These are phyloP conservation scores for Penicillium oxalicum DNA, from an alignment of 2,329 filamentous ascomycete species.

Conservation along the genomic window DNA sequence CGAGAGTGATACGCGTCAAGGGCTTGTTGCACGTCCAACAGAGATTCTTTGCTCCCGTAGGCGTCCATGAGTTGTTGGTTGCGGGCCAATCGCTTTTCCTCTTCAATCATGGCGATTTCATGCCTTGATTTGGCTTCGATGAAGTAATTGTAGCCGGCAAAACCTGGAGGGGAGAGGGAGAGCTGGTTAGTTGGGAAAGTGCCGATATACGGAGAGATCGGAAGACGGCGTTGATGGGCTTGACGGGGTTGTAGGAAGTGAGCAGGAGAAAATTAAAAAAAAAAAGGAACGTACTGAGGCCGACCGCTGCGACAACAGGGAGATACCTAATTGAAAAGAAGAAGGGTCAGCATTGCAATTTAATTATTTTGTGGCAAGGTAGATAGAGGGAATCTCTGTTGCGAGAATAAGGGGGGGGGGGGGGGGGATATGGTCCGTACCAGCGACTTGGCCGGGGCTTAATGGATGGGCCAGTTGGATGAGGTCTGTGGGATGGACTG, in stretches of 20 bases:
- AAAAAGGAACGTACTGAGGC: conserved; percentile 12
- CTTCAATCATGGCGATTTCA: conserved; percentile 16
- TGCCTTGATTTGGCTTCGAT: conserved; percentile 9
- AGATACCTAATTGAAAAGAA: conserved; percentile 10
- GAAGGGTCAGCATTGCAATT: too few species aligned
- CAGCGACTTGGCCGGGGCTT: conserved; percentile 15
- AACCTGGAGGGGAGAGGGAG: conserved; percentile 10
- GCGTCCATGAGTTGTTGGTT: conserved; percentile 42
- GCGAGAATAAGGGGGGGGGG: neutral
- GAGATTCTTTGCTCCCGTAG: conserved; percentile 41
- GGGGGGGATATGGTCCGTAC: conserved; percentile 9
- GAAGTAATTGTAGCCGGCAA: conserved; percentile 23
- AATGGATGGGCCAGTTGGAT: conserved; percentile 7
- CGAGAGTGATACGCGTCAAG: conserved; percentile 41
- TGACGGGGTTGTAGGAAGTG: too few species aligned
- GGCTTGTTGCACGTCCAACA: conserved; percentile 42
- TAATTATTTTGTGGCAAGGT: too few species aligned
- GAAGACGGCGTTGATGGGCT: too few species aligned
- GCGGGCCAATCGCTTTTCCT: conserved; percentile 31
- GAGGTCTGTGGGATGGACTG: conserved; percentile 12
- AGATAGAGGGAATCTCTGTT: neutral
- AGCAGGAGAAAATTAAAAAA: too few species aligned
- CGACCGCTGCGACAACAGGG: conserved; percentile 16
- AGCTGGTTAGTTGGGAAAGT: conserved; percentile 1
- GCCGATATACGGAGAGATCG: neutral